A percentile compares a stretch with the other conserved stretches of the same genome.
phyloP scores from a whole-genome alignment of 495 filamentous ascomycete species.

The Penicillium cinerascens region DNA sequence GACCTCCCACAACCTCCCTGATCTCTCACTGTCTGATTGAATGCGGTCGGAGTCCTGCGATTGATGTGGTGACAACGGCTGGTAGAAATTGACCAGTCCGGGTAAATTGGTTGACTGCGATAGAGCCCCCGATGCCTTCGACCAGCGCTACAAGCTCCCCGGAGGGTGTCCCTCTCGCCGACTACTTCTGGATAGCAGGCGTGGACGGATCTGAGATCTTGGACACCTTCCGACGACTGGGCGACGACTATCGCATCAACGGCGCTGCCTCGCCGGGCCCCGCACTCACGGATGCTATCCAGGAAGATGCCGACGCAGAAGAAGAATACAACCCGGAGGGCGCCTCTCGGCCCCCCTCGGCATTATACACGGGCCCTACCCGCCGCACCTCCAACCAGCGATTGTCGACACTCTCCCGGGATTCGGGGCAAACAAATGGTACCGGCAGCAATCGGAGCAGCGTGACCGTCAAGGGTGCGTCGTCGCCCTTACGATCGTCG shows the following conservation, averaged over 20 bases:
- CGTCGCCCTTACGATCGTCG: slow-evolving; percentile 36
- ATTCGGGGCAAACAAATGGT: slow-evolving; percentile 52
- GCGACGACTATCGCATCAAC: slow-evolving; percentile 52
- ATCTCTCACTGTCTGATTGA: slow-evolving; percentile 4
- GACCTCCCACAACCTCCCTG: neutral
- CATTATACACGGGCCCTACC: slow-evolving; percentile 30
- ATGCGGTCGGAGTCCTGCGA: slow-evolving; percentile 18
- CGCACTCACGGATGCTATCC: slow-evolving; percentile 72
- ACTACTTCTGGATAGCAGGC: slow-evolving; percentile 99
- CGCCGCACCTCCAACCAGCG: slow-evolving; percentile 65
- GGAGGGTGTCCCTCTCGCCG: slow-evolving; percentile 76
- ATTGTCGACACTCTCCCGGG: slow-evolving; percentile 62
- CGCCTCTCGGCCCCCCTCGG: slow-evolving; percentile 53
- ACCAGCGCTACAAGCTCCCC: slow-evolving; percentile 27
- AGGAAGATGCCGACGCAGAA: slow-evolving; percentile 71
- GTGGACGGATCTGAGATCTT: slow-evolving; percentile 65
- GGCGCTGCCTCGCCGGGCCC: slow-evolving; percentile 44
- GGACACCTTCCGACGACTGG: slow-evolving; percentile 41
- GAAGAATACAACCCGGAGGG: slow-evolving; percentile 39
- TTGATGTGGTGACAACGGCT: slow-evolving; percentile 39
- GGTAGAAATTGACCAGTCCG: slow-evolving; percentile 12
- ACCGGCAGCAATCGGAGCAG: slow-evolving; percentile 85
- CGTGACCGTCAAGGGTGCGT: slow-evolving; percentile 68
- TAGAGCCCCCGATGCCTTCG: slow-evolving; percentile 25
- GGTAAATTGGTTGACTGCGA: slow-evolving; percentile 16